Percentiles rank a stretch among this genome's conserved stretches.
phyloP scores from a whole-genome alignment of 23 red algal genomes.

The Gracilaria caudata region DNA sequence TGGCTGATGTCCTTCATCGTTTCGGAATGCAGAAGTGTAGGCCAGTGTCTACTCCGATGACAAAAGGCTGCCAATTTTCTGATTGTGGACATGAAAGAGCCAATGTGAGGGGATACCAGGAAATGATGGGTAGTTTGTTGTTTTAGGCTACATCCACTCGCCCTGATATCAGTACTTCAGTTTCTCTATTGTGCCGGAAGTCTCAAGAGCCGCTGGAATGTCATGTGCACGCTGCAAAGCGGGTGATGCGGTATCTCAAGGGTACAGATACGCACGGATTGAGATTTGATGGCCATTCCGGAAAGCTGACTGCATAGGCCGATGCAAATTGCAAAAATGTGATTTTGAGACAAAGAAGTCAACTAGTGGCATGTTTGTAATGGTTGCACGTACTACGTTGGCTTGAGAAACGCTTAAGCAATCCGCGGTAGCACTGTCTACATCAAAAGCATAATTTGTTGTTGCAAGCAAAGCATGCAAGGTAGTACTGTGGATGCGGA shows the following conservation, averaged over 20 bases:
- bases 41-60: slow-evolving; percentile 35
- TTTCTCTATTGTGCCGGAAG: not conserved
- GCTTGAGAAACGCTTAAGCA: slow-evolving; percentile 24
- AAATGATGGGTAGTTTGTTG: slow-evolving; percentile 15
- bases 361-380: not conserved
- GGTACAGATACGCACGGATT: slow-evolving; percentile 9
- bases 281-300: not conserved
- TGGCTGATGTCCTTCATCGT: not conserved
- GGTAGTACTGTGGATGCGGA: slow-evolving; percentile 11
- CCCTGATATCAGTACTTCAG: not conserved
- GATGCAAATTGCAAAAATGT: slow-evolving; percentile 15
- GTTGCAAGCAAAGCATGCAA: slow-evolving; percentile 4
- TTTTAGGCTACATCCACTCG: not conserved
- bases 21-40: slow-evolving; percentile 37
- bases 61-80: not conserved
- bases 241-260: not conserved
- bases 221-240: not conserved
- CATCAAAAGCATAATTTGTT: slow-evolving; percentile 45
- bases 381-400: not conserved
- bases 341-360: not conserved
- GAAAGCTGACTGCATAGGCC: not conserved
- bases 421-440: slow-evolving; percentile 18
- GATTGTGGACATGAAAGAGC: not conserved
- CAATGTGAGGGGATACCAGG: slow-evolving; percentile 11
- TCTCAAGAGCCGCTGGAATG: slow-evolving; percentile 5